phyloP scores from a whole-genome alignment of 495 filamentous ascomycete species.

The Umbilicaria muhlenbergii region DNA sequence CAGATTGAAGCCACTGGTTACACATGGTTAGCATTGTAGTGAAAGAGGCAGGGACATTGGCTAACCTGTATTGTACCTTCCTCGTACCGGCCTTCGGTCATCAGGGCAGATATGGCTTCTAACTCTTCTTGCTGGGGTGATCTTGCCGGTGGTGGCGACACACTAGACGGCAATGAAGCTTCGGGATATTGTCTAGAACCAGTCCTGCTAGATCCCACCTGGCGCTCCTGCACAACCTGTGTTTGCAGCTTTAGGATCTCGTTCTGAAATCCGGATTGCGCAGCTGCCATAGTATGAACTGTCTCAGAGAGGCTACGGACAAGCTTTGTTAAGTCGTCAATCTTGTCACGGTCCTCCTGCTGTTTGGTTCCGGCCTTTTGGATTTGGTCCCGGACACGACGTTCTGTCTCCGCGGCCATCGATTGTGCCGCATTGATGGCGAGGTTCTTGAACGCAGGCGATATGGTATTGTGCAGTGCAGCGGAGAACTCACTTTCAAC shows the following conservation, averaged over 20 bases:
- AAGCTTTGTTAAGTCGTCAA: slow-evolving; percentile 63
- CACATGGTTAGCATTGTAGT: too few species aligned
- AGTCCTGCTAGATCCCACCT: slow-evolving; percentile 10
- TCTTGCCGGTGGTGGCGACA: slow-evolving; percentile 25
- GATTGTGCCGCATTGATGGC: slow-evolving; percentile 42
- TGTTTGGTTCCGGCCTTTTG: slow-evolving; percentile 53
- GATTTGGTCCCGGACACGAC: slow-evolving; percentile 43
- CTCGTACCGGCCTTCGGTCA: slow-evolving; percentile 52
- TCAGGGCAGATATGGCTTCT: slow-evolving; percentile 44
- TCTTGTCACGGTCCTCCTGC: slow-evolving; percentile 55
- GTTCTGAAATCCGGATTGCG: slow-evolving; percentile 46
- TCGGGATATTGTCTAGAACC: slow-evolving; percentile 20
- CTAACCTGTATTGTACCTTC: slow-evolving; percentile 50
- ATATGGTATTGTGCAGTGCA: slow-evolving; percentile 41
- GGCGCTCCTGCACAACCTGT: slow-evolving; percentile 18
- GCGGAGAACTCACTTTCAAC: slow-evolving; percentile 53
- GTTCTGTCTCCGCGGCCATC: slow-evolving; percentile 48
- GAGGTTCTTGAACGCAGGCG: slow-evolving; percentile 48
- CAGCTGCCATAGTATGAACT: slow-evolving; percentile 51
- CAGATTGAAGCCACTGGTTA: slow-evolving; percentile 69
- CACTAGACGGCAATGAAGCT: slow-evolving; percentile 3
- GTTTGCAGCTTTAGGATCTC: slow-evolving; percentile 42
- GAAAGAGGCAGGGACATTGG: slow-evolving; percentile 16
- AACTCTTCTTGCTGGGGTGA: slow-evolving; percentile 50
- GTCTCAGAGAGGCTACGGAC: slow-evolving; percentile 58